Evolutionary conservation across 148 eudicot genomes (phyloP).

Genomic region (Vaccinium corymbosum): DNA sequence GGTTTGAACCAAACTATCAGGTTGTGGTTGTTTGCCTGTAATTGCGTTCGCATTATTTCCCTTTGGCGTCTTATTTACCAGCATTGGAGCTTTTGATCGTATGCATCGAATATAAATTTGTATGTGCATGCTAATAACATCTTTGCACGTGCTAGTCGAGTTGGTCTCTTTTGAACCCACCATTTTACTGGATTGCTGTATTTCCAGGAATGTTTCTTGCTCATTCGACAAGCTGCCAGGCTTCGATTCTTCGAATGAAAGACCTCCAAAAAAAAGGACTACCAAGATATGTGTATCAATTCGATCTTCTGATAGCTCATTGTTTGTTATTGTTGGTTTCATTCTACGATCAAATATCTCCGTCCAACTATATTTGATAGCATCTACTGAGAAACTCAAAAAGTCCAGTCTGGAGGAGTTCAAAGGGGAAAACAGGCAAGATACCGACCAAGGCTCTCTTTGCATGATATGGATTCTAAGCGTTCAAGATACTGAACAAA

Average conservation of each 20-base stretch:
- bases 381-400: background rate
- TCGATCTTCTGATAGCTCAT: background rate
- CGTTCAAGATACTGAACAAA: background rate
- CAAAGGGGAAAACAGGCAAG: background rate
- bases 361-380: background rate
- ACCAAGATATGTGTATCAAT: background rate
- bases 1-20: no score
- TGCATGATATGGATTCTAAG: background rate
- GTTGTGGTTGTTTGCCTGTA: background rate
- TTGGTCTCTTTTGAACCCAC: background rate
- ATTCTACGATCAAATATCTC: background rate
- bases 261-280: background rate
- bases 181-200: background rate
- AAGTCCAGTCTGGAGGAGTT: background rate
- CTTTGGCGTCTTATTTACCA: background rate
- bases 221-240: background rate
- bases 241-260: background rate
- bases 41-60: background rate
- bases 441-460: background rate
- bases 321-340: background rate
- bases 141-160: background rate
- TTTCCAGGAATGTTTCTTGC: background rate
- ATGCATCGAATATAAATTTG: background rate
- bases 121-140: background rate
- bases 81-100: background rate